These are phyloP conservation scores for Annulohypoxylon bovei DNA, from an alignment of 495 filamentous ascomycete genomes.

Conservation along the genomic window DNA sequence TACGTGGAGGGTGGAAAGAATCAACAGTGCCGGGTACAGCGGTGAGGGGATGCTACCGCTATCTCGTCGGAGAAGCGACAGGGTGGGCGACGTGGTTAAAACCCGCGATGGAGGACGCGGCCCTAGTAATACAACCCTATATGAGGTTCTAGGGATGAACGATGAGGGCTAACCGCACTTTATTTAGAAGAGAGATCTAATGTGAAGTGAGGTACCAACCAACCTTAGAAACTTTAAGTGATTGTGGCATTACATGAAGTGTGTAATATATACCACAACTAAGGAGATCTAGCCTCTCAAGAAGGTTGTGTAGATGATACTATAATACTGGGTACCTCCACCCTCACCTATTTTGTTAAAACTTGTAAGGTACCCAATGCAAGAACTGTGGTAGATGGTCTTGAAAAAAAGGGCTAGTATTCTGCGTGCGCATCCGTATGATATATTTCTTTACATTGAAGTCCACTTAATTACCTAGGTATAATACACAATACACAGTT, in stretches of 20 bases:
- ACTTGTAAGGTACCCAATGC: too few species aligned
- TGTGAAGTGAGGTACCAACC: neutral
- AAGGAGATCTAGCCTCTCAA: neutral
- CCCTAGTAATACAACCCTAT: neutral
- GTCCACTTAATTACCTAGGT: neutral
- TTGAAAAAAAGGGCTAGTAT: too few species aligned
- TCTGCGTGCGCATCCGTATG: neutral
- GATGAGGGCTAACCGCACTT: constrained; percentile 19
- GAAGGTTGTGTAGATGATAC: too few species aligned
- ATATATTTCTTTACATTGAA: neutral
- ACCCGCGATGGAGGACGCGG: neutral
- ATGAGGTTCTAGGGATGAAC: constrained; percentile 12
- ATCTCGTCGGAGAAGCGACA: neutral
- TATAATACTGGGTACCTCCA: neutral
- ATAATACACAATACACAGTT: neutral
- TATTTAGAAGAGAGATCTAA: constrained; percentile 20
- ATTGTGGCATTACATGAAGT: neutral
- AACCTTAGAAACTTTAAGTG: neutral
- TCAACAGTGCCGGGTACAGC: neutral
- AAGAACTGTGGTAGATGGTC: too few species aligned
- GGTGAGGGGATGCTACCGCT: neutral
- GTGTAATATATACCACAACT: neutral
- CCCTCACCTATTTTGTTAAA: too few species aligned
- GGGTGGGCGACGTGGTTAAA: neutral
- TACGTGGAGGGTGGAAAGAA: neutral